Base-by-base conservation (phyloP, 2,329 filamentous ascomycete species). In the Aplosporella prunicola region DNA sequence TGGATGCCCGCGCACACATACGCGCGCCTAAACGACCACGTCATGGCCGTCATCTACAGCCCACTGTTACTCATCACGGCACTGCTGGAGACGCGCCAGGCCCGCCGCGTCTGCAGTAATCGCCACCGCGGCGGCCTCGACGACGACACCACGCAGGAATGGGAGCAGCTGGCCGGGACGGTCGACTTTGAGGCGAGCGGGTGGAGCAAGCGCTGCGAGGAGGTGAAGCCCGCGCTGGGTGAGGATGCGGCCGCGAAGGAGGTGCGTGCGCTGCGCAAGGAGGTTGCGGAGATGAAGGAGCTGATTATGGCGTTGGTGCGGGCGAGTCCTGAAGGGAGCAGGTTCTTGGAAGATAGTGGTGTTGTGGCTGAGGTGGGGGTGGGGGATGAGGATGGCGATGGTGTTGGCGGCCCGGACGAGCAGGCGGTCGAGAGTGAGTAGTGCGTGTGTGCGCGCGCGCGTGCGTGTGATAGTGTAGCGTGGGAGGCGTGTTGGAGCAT, bases 71-170 rank as follows among this genome's bases (percentile, higher is more conserved):
- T 94, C 7, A 63, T 89, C 8, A 86, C 86, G 0, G 87, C 88
- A 0, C 74, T 72, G 44, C 67, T 69, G 14, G 67, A 68, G 41
- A 62, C 59, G 10, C 44, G 54, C 5, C 57, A 62, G 7, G 66
- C 66, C 0, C 66, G 68, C 23, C 67, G 67, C 3, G 85, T 95
- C 28, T 71, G 69, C 16, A 69, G 67, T 39, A 96, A 96, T 56
- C 72, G 91, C 1, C 72, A 72, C 11, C 67, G 82, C 11, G 86
- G 88, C 25, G 88, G 95, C 47, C 81, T 81, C 3, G 91, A 98
- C 47, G 91, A 98, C 48, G 87, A 95, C 47, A 77, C 77, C 1
- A 64, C 82, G 7, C 82, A 96, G 53, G 89, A 95, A 56, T 98
- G 91, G 91, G 91, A 98, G 63, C 82, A 94, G 57, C 67, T 89